Percentiles rank a stretch among this genome's conserved stretches.
Evolutionary conservation across 352 stramenopile genomes (phyloP).

Genomic region (Peronospora tabacina): DNA sequence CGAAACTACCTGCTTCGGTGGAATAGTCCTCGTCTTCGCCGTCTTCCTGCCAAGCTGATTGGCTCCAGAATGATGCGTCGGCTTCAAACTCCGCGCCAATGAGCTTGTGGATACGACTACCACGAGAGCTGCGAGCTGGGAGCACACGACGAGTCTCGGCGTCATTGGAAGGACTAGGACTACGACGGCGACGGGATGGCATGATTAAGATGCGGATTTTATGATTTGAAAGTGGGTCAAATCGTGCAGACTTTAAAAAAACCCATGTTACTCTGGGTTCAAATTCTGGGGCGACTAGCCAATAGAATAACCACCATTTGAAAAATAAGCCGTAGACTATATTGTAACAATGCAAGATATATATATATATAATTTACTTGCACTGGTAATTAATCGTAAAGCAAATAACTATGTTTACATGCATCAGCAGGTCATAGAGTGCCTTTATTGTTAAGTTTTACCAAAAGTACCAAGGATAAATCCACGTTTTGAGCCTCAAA

Average conservation of each 20-base stretch:
- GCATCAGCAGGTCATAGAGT: no score
- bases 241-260: neutral
- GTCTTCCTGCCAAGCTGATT: conserved; percentile 80
- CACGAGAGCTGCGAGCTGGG: conserved; percentile 54
- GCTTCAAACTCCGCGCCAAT: conserved; percentile 82
- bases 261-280: no score
- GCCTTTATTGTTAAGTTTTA: no score
- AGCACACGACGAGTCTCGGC: conserved; percentile 35
- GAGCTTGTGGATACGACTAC: conserved; percentile 75
- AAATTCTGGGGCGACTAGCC: no score
- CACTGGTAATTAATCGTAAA: no score
- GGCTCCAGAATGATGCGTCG: conserved; percentile 83
- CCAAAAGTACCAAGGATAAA: no score
- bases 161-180: conserved; percentile 9
- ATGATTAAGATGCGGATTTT: conserved; percentile 5
- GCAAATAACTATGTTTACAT: no score
- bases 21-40: conserved; percentile 83
- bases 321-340: no score
- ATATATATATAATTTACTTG: no score
- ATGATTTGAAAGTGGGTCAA: neutral
- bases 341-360: no score
- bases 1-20: conserved; percentile 64
- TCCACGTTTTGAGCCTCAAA: no score
- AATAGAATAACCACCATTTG: no score
- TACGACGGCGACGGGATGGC: conserved; percentile 7